phyloP scores from a whole-genome alignment of 768 basidiomycete species.

The Pisolithus albus region DNA sequence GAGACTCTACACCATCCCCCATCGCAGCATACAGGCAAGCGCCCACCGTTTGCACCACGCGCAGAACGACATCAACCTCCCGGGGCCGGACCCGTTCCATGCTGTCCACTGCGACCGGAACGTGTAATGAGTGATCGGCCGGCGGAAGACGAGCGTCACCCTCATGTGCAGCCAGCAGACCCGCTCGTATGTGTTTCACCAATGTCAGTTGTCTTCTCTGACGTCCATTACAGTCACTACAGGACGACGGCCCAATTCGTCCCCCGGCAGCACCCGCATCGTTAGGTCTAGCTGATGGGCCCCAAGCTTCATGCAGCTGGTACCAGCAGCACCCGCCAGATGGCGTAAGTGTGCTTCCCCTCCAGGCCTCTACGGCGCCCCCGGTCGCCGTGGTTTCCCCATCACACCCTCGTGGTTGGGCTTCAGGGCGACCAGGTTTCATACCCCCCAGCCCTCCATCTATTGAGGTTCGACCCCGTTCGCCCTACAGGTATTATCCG shows the following conservation, averaged over 20 bases:
- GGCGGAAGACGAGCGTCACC: slow-evolving; percentile 1
- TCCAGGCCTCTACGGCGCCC: slow-evolving; percentile 13
- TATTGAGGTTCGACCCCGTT: slow-evolving; percentile 3
- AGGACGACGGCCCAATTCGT: slow-evolving; percentile 10
- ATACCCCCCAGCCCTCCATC: slow-evolving; percentile 30
- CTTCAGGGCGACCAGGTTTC: slow-evolving; percentile 24
- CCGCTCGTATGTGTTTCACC: slow-evolving; percentile 11
- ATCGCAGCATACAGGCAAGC: slow-evolving; percentile 8
- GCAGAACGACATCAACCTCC: background rate
- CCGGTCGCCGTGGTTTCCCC: slow-evolving; percentile 21
- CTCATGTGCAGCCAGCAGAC: slow-evolving; percentile 16
- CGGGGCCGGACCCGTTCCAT: slow-evolving; percentile 3
- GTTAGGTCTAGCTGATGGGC: slow-evolving; percentile 12
- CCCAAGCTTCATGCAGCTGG: slow-evolving; percentile 13
- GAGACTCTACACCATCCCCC: slow-evolving; percentile 8
- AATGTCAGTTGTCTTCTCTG: slow-evolving; percentile 1
- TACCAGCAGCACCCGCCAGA: slow-evolving; percentile 11
- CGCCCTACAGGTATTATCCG: slow-evolving; percentile 2
- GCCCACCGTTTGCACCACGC: background rate
- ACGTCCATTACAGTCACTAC: slow-evolving; percentile 11
- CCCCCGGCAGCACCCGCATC: slow-evolving; percentile 19
- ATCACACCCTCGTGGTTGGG: slow-evolving; percentile 9
- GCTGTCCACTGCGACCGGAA: slow-evolving; percentile 4
- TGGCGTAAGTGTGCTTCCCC: slow-evolving; percentile 22
- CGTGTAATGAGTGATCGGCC: too few relatives aligned